Base-by-base conservation (phyloP, 2,329 filamentous ascomycete species). In the Diaporthe citri region DNA sequence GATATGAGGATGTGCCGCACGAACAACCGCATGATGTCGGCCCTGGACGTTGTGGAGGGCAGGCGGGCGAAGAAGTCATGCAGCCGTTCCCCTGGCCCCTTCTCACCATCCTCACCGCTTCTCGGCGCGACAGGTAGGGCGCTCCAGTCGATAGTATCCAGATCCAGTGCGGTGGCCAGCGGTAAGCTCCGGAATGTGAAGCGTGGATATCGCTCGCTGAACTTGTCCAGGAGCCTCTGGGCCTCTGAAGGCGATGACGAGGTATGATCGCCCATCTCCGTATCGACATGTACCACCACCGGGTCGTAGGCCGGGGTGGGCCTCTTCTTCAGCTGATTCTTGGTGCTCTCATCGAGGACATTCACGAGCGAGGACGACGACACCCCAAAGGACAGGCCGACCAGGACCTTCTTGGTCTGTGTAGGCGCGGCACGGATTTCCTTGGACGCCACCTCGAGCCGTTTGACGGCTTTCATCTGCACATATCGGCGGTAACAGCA, bases 311-410 rank as follows among this genome's bases (percentile, higher is more conserved):
- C 90, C 6, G 90, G 85, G 70, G 91, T 89, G 6, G 91, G 90
- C 78, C 91, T 91, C 75, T 90, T 92, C 57, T 88, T 86, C 55
- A 89, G 87, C 81, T 96, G 93, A 72, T 88, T 89, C 77, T 90
- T 87, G 60, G 94, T 87, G 80, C 95, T 94, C 76, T 89, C 86
- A 82, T 94, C 90, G 72, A 98, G 86, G 31, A 97, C 88, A 79
- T 96, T 90, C 41, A 97, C 87, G 57, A 99, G 87, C 20, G 92
- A 90, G 20, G 93, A 88, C 0, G 96, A 98, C 1, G 94, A 97
- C 1, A 93, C 87, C 0, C 97, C 96, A 79, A 95, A 93, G 0
- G 96, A 98, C 2, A 98, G 86, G 8, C 95, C 95, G 28, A 98
- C 86, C 25, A 98, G 86, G 64, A 98, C 90, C 43, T 82, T 80